Base-by-base conservation (phyloP, 2,329 filamentous ascomycete species). In the Fusarium subtropicale region DNA sequence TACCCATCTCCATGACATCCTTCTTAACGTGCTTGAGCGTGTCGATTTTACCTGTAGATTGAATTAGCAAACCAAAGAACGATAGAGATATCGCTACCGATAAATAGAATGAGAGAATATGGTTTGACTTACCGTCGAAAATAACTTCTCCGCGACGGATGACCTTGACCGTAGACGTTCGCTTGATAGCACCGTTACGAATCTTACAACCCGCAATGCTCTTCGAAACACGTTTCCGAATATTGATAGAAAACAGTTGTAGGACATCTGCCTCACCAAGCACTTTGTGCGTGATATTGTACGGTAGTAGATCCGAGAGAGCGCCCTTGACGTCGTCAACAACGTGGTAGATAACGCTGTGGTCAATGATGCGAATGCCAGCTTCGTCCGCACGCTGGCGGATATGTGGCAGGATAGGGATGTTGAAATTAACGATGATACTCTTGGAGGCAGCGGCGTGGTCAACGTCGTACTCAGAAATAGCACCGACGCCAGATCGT, bases 11-110 rank as follows among this genome's bases (percentile, higher is more conserved):
- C 46, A 84, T 83, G 31, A 96, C 92, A 70, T 97, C 93, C 78
- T 97, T 97, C 85, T 98, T 97, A 78, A 92, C 89, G 75, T 97
- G 92, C 82, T 96, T 97, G 61, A 99, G 88, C 2, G 92, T 92
- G 20, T 88, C 86, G 44, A 98, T 87, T 53, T 86, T 86, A 70
- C 94, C 95, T 97, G 59, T 24, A 33, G 1, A 41, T 38, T 3
- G 24, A 28, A 42, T 52, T 4, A 62, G 53, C n/a, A 55, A 39
- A 7, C 20, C 16, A 22, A 47, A n/a, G 9, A 31, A 41, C 7
- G 15, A 10, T 15, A 24, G 8, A 30, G 18, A 12, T 13, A 39
- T 10, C 13, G 10, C 15, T 18, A 28, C 16, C 2, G 13, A 31
- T 13, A 12, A 16, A 34, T 30, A n/a, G 41, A 22, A 38, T 31